phyloP scores from a whole-genome alignment of 371 early-diverging fungal genomes.

The Rhizopus sp. region DNA sequence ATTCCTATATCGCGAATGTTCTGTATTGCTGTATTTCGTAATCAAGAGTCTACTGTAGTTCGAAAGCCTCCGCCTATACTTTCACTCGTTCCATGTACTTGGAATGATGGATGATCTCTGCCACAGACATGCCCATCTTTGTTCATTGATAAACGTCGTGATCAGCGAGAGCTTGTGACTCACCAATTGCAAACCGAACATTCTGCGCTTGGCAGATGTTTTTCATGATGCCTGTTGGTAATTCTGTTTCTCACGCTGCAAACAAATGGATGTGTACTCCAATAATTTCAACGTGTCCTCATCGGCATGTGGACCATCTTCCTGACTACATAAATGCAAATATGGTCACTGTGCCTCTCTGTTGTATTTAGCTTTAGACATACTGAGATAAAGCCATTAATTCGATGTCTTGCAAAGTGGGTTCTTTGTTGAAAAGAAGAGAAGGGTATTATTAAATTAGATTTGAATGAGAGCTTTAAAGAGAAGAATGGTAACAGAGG shows the following conservation, averaged over 20 bases:
- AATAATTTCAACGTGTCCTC: conserved; percentile 25
- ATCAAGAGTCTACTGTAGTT: too few relatives aligned
- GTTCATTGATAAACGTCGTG: conserved; percentile 7
- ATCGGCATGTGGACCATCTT: conserved; percentile 12
- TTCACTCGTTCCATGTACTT: neutral
- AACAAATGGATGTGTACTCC: conserved; percentile 20
- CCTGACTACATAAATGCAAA: too few relatives aligned
- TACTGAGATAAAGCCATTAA: too few relatives aligned
- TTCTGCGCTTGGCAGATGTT: conserved; percentile 14
- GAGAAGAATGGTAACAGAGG: too few relatives aligned
- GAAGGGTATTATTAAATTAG: too few relatives aligned
- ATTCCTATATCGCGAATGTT: too few relatives aligned
- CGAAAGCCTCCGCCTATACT: neutral
- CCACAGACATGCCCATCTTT: neutral
- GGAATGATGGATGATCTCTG: neutral
- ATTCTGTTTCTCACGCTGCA: conserved; percentile 11
- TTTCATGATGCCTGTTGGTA: conserved; percentile 18
- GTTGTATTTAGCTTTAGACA: too few relatives aligned
- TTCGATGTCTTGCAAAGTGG: too few relatives aligned
- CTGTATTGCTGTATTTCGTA: too few relatives aligned
- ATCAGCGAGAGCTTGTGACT: conserved; percentile 15
- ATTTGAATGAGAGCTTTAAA: too few relatives aligned
- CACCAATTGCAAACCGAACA: conserved; percentile 18
- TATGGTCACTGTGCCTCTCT: too few relatives aligned
- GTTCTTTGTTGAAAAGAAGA: too few relatives aligned